Evolutionary conservation across 768 basidiomycete species (phyloP).

Genomic region (Tylopilus sp.): DNA sequence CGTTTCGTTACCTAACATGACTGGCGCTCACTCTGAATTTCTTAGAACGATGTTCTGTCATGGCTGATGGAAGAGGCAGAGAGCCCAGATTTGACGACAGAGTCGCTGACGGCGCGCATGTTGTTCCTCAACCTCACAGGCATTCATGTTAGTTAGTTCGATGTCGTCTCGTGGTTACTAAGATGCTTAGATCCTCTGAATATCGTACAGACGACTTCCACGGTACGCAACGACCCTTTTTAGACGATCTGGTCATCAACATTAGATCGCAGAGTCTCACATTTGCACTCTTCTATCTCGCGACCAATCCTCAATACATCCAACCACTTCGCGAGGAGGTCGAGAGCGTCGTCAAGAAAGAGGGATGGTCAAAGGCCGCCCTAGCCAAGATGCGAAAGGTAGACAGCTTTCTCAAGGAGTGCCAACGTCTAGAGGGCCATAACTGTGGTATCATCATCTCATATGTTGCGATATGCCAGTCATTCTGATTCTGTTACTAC

Average conservation of each 20-base stretch:
- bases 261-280: slow-evolving; percentile 16
- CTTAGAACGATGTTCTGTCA: slow-evolving; percentile 32
- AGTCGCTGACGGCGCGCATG: slow-evolving; percentile 22
- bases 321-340: neutral
- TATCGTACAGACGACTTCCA: slow-evolving; percentile 19
- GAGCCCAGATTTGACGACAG: neutral
- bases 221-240: slow-evolving; percentile 3
- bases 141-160: slow-evolving; percentile 19
- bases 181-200: neutral
- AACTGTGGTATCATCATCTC: neutral
- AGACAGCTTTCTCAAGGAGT: slow-evolving; percentile 39
- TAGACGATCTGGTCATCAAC: neutral
- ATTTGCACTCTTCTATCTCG: slow-evolving; percentile 22
- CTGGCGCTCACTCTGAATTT: neutral
- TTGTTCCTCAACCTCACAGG: slow-evolving; percentile 16
- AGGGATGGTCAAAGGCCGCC: slow-evolving; percentile 30
- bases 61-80: slow-evolving; percentile 30
- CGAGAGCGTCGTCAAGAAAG: slow-evolving; percentile 23
- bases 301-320: slow-evolving; percentile 21
- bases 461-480: neutral
- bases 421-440: neutral
- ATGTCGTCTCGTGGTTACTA: neutral
- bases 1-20: neutral
- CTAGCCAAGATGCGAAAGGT: slow-evolving; percentile 33
- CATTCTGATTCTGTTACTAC: neutral